These are phyloP conservation scores for Ophiostoma perfectum DNA, from an alignment of 2,329 filamentous ascomycete species.

Conservation along the genomic window DNA sequence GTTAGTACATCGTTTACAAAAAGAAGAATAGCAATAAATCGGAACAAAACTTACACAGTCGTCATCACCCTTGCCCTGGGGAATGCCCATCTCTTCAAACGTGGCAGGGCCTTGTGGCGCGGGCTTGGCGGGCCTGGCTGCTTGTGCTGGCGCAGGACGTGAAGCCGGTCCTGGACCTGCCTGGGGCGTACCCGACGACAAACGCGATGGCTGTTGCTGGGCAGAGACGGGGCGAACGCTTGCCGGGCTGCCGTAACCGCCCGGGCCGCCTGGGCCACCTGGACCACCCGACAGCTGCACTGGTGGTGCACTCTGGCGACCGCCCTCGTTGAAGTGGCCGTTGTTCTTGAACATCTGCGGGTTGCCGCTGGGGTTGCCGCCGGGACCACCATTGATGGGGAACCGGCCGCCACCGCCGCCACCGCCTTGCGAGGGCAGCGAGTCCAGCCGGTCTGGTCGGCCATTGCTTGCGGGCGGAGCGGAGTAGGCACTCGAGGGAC, in stretches of 20 bases:
- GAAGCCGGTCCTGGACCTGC: not conserved
- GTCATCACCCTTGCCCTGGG: conserved; percentile 71
- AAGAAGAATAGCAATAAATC: not conserved
- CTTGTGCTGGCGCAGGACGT: conserved; percentile 15
- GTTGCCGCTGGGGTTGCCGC: conserved; percentile 25
- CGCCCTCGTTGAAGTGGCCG: conserved; percentile 24
- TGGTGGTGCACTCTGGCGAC: conserved; percentile 37
- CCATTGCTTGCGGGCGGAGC: not conserved
- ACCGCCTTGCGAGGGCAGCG: conserved; percentile 24
- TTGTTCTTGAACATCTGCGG: conserved; percentile 22
- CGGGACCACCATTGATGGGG: conserved; percentile 10
- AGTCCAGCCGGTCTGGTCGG: conserved; percentile 32
- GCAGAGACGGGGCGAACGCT: conserved; percentile 13
- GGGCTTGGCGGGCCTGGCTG: conserved; percentile 15
- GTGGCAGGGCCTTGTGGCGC: conserved; percentile 73
- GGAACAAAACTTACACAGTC: conserved; percentile 68
- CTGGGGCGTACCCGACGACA: conserved; percentile 14
- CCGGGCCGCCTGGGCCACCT: not conserved
- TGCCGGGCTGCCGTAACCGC: not conserved
- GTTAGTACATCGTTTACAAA: conserved; percentile 1
- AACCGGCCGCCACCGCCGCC: conserved; percentile 11
- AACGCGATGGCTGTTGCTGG: conserved; percentile 14
- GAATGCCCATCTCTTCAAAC: conserved; percentile 97
- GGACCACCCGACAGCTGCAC: conserved; percentile 26
- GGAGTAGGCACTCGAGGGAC: conserved; percentile 31